A percentile compares a stretch with the other conserved stretches of the same genome.
phyloP scores from a whole-genome alignment of 768 basidiomycete species.

The Termitomyces sp. region DNA sequence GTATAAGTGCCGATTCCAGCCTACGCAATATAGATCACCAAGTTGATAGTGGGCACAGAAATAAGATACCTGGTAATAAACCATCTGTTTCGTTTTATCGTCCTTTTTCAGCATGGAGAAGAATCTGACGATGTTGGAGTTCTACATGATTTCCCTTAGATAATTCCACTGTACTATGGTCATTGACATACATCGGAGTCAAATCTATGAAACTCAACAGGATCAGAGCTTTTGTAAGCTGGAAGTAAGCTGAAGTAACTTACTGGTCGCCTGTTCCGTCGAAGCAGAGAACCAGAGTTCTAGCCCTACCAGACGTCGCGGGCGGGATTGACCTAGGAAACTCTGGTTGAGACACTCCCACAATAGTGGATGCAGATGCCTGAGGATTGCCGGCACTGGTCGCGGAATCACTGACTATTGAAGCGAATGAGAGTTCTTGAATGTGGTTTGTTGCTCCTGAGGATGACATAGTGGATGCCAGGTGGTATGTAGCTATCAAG shows the following conservation, averaged over 20 bases:
- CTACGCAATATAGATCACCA: background rate
- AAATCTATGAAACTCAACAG: constrained; percentile 9
- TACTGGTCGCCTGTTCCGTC: constrained; percentile 27
- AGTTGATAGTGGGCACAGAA: background rate
- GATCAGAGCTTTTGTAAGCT: too few relatives aligned
- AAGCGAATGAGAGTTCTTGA: background rate
- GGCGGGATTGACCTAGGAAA: constrained; percentile 7
- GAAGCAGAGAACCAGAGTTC: constrained; percentile 47
- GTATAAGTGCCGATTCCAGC: constrained; percentile 62
- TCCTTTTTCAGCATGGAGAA: constrained; percentile 32
- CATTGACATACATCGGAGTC: constrained; percentile 16
- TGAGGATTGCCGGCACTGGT: background rate
- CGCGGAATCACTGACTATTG: background rate
- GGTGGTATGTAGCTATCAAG: background rate
- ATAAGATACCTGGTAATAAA: constrained; percentile 32
- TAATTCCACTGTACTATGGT: background rate
- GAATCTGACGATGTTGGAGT: constrained; percentile 35
- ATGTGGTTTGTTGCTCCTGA: background rate
- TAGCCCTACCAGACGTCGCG: constrained; percentile 4
- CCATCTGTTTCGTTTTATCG: constrained; percentile 29
- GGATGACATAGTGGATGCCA: background rate
- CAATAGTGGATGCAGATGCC: background rate
- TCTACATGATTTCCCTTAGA: constrained; percentile 11
- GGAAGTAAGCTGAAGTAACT: background rate
- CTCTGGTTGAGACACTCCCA: background rate